Base-by-base conservation (phyloP, 2,329 filamentous ascomycete species). In the Xylariaceae sp. region DNA sequence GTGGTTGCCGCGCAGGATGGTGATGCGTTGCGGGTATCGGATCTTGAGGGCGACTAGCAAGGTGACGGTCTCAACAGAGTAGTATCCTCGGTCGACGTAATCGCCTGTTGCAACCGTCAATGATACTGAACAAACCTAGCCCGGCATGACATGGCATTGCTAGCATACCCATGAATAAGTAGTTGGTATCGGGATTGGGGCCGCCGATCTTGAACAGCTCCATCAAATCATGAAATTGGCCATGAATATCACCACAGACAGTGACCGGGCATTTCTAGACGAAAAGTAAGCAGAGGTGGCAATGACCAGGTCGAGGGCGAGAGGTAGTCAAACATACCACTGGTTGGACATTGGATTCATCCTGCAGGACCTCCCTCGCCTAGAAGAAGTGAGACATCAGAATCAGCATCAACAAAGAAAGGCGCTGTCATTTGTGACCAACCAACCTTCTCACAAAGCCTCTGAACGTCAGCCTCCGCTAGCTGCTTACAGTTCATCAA, bases 121-220 rank as follows among this genome's bases (percentile, higher is more conserved):
- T 18, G 37, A 41, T 14, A 49, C 49, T 37, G 12, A 26, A 41
- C 9, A 9, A 26, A 26, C 23, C 23, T 26, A 26, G 23, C 23
- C n/a, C 23, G 9, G 23, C 23, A 9, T 26, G 9, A 9, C 23
- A 26, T 52, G 12, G 44, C 32, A 48, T 21, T 20, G 63, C 86
- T 21, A 21, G 63, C 86, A 72, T 79, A 95, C 91, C 93, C 92
- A 99, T 98, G 81, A 98, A 98, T 65, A 98, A 88, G 78, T 98
- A 98, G 81, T 98, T 98, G 72, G 95, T 98, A 77, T 99, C 95
- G 65, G 95, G 95, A 73, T 96, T 97, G 59, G 93, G 92, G 52
- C 95, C 95, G 67, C 95, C 95, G 75, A 99, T 98, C 80, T 96
- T 96, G 85, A 99, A 99, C 51, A 99, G 86, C 79, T 99, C 95